phyloP scores from a whole-genome alignment of 2,329 filamentous ascomycete species.

The Trichoderma afroharzianum region DNA sequence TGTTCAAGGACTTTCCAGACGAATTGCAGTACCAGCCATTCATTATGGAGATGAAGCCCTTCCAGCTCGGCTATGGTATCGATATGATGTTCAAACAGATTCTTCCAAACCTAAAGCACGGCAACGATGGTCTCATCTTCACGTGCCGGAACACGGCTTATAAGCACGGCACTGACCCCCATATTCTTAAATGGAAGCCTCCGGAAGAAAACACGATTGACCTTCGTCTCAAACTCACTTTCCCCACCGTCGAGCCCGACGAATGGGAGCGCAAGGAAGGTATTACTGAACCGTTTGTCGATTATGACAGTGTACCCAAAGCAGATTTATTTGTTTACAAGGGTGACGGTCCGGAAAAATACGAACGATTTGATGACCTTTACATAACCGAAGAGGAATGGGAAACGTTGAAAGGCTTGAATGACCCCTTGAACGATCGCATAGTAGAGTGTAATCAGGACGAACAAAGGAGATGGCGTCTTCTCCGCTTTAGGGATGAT shows the following conservation, averaged over 20 bases:
- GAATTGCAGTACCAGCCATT: constrained; percentile 73
- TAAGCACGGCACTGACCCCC: constrained; percentile 82
- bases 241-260: constrained; percentile 67
- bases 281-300: constrained; percentile 58
- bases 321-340: constrained; percentile 69
- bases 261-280: constrained; percentile 65
- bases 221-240: constrained; percentile 75
- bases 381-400: constrained; percentile 74
- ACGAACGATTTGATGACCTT: constrained; percentile 65
- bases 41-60: constrained; percentile 79
- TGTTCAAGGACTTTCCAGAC: constrained; percentile 63
- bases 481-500: constrained; percentile 87
- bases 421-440: constrained; percentile 75
- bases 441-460: constrained; percentile 91
- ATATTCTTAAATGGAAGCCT: constrained; percentile 98
- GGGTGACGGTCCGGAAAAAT: constrained; percentile 53
- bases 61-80: constrained; percentile 84
- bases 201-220: constrained; percentile 94
- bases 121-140: constrained; percentile 96
- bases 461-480: constrained; percentile 71
- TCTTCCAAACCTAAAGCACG: constrained; percentile 79
- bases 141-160: constrained; percentile 89
- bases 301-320: constrained; percentile 77
- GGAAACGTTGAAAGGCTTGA: constrained; percentile 71
- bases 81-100: constrained; percentile 89